phyloP scores from a whole-genome alignment of 352 stramenopile species.

The Halophytophthora batemanensis region DNA sequence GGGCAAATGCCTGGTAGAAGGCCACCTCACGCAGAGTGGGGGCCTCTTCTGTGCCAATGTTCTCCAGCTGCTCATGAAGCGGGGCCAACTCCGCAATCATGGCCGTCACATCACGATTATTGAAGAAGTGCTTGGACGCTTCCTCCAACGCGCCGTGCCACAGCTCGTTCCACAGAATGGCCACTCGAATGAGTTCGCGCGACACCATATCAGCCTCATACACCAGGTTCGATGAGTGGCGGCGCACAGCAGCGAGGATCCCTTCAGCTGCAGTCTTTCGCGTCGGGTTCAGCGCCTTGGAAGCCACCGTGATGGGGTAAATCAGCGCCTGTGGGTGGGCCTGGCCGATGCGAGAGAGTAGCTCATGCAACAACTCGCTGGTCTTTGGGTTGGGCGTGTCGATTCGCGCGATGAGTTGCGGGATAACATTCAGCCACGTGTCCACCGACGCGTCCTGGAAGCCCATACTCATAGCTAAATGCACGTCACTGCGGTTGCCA shows the following conservation, averaged over 20 bases:
- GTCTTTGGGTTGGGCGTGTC: slow-evolving; percentile 79
- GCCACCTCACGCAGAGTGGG: slow-evolving; percentile 82
- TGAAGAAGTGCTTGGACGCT: slow-evolving; percentile 97
- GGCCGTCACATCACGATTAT: slow-evolving; percentile 93
- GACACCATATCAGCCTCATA: slow-evolving; percentile 96
- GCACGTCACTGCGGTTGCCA: slow-evolving; percentile 90
- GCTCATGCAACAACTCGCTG: slow-evolving; percentile 73
- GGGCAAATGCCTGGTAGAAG: slow-evolving; percentile 91
- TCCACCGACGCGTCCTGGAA: slow-evolving; percentile 96
- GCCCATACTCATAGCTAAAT: slow-evolving; percentile 72
- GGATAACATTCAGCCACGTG: slow-evolving; percentile 98
- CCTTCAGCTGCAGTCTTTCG: slow-evolving; percentile 91
- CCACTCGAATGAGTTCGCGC: slow-evolving; percentile 98
- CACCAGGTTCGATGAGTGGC: slow-evolving; percentile 95
- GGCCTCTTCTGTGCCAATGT: slow-evolving; percentile 55
- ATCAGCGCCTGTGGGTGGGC: slow-evolving; percentile 98
- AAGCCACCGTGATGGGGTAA: slow-evolving; percentile 97
- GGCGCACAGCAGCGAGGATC: slow-evolving; percentile 94
- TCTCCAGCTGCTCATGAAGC: slow-evolving; percentile 91
- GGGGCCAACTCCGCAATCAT: slow-evolving; percentile 97
- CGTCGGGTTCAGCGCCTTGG: slow-evolving; percentile 93
- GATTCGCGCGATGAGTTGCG: slow-evolving; percentile 95
- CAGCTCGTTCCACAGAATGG: slow-evolving; percentile 99
- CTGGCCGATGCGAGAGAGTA: slow-evolving; percentile 92
- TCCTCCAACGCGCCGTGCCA: slow-evolving; percentile 99